Percentiles rank a stretch among this genome's conserved stretches.
phyloP scores from a whole-genome alignment of 2,329 filamentous ascomycete species.

The Talaromyces marneffei region DNA sequence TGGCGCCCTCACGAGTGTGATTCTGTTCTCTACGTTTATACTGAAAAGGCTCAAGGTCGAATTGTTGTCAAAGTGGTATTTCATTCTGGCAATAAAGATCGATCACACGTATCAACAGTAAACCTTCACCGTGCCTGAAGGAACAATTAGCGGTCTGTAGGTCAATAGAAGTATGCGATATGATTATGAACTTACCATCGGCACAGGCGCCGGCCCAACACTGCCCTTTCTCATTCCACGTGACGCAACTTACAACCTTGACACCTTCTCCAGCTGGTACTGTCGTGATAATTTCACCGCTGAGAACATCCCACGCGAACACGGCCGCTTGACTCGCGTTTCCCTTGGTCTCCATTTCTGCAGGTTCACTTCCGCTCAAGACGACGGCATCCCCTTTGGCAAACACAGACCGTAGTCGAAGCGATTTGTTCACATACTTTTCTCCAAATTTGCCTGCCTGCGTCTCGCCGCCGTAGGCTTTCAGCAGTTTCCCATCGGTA shows the following conservation, averaged over 20 bases:
- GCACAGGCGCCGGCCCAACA: conserved; percentile 39
- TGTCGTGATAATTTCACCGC: conserved; percentile 60
- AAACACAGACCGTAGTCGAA: conserved; percentile 70
- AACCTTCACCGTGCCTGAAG: conserved; percentile 21
- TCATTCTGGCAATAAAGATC: not conserved
- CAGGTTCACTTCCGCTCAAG: conserved; percentile 70
- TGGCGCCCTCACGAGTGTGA: not conserved
- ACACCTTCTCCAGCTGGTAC: conserved; percentile 43
- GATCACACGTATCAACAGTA: conserved; percentile 14
- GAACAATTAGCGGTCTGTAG: conserved; percentile 3
- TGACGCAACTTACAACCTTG: conserved; percentile 42
- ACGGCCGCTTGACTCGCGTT: conserved; percentile 25
- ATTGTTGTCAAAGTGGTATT: not conserved
- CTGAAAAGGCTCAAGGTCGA: not conserved
- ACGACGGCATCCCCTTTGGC: conserved; percentile 72
- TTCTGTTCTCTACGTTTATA: not conserved
- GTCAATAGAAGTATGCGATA: not conserved
- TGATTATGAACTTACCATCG: conserved; percentile 29
- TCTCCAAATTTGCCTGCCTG: conserved; percentile 32
- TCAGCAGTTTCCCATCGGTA: conserved; percentile 64
- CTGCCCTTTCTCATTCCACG: conserved; percentile 39
- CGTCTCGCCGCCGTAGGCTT: conserved; percentile 57
- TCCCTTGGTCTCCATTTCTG: conserved; percentile 17
- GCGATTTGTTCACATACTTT: conserved; percentile 57
- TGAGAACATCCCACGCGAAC: conserved; percentile 75